Conservation (phyloP, 345 rosid species). For the Salix caprea region DNA sequence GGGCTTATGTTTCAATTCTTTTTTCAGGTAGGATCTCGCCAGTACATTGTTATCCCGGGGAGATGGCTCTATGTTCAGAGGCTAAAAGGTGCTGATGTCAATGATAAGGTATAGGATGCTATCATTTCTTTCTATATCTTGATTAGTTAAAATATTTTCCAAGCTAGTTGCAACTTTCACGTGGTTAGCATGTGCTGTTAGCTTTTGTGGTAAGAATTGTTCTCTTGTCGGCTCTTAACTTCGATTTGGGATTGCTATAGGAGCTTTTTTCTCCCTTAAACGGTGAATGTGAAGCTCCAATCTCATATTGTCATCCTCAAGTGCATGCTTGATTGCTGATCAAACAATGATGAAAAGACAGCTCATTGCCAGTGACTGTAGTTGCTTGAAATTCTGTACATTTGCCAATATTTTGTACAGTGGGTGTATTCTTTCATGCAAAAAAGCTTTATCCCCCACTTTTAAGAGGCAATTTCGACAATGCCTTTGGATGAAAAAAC, state of each 20-base stretch:
- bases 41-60: conserved; percentile 91
- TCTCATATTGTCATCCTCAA: not conserved
- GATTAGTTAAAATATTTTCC: not conserved
- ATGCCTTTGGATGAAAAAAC: not conserved
- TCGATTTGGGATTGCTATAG: not conserved
- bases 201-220: not conserved
- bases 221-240: not conserved
- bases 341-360: not conserved
- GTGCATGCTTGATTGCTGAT: not conserved
- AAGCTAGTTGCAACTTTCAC: not conserved
- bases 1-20: not conserved
- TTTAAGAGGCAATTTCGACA: not conserved
- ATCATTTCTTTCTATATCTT: not conserved
- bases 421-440: not conserved
- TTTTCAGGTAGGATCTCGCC: conserved; percentile 77
- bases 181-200: not conserved
- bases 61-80: conserved; percentile 70
- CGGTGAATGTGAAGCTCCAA: not conserved
- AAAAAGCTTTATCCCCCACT: not conserved
- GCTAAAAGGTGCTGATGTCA: conserved; percentile 78
- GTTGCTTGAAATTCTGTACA: not conserved
- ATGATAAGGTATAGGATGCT: conserved; percentile 60
- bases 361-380: not conserved
- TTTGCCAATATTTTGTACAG: not conserved
- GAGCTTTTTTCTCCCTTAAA: not conserved